Evolutionary conservation across 805 yeast species (phyloP).

Genomic region (Wickerhamomyces rabaulensis): DNA sequence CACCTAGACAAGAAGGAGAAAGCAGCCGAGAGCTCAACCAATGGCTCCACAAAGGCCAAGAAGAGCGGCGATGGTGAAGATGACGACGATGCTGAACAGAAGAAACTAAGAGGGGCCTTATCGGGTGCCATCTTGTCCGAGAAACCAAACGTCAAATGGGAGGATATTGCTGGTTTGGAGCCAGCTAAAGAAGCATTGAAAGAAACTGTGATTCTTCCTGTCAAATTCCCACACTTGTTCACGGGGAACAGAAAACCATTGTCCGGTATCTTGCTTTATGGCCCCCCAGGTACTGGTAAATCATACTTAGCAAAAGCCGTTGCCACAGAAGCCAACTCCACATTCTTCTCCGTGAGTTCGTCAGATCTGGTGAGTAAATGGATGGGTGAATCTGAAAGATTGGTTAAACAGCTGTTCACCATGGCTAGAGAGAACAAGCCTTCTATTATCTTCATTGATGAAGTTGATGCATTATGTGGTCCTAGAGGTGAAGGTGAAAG

Average conservation of each 20-base stretch:
- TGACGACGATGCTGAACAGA: constrained; percentile 76
- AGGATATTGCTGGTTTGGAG: constrained; percentile 93
- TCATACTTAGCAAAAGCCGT: constrained; percentile 96
- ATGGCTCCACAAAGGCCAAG: constrained; percentile 46
- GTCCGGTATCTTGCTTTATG: constrained; percentile 80
- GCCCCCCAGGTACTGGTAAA: constrained; percentile 98
- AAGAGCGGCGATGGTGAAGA: constrained; percentile 49
- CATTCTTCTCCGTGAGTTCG: constrained; percentile 94
- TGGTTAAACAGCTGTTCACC: constrained; percentile 88
- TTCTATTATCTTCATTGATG: constrained; percentile 93
- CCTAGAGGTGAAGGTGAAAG: constrained; percentile 98
- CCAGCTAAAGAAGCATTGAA: constrained; percentile 93
- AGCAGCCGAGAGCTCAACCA: constrained; percentile 31
- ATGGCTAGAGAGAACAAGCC: constrained; percentile 98
- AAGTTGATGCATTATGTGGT: constrained; percentile 96
- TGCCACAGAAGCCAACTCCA: constrained; percentile 96
- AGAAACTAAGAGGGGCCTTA: constrained; percentile 84
- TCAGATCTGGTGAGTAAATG: constrained; percentile 95
- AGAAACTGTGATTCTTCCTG: constrained; percentile 96
- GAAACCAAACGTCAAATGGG: constrained; percentile 91
- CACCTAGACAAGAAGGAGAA: constrained; percentile 66
- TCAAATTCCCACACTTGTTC: constrained; percentile 91
- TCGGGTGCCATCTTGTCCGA: constrained; percentile 90
- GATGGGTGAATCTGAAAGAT: constrained; percentile 98
- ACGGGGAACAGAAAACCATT: constrained; percentile 93